Evolutionary conservation across 495 filamentous ascomycete species (phyloP).

Genomic region (Patellaria atrata): DNA sequence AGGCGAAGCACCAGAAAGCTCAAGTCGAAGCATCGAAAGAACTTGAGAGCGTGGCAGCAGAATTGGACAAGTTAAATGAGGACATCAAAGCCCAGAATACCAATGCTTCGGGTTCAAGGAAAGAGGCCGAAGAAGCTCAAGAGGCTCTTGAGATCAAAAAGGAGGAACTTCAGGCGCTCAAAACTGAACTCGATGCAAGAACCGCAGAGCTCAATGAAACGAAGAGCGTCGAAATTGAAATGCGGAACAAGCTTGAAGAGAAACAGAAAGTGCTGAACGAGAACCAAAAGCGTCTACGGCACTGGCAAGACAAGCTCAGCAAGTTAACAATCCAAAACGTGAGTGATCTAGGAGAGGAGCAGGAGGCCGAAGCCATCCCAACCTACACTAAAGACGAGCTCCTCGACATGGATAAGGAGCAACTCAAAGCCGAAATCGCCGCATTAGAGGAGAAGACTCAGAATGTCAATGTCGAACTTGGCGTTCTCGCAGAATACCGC

Average conservation of each 20-base stretch:
- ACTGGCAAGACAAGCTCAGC: constrained; percentile 79
- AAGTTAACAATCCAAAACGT: constrained; percentile 70
- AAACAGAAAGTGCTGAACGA: constrained; percentile 79
- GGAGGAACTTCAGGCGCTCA: constrained; percentile 61
- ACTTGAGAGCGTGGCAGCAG: constrained; percentile 50
- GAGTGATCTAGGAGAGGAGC: constrained; percentile 31
- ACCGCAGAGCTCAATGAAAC: constrained; percentile 78
- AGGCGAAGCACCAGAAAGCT: constrained; percentile 72
- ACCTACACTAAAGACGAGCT: constrained; percentile 83
- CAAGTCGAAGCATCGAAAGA: constrained; percentile 60
- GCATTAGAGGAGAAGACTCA: constrained; percentile 85
- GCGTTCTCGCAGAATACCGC: constrained; percentile 85
- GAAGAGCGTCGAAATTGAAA: constrained; percentile 85
- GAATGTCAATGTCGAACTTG: constrained; percentile 75
- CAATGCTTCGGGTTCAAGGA: constrained; percentile 55
- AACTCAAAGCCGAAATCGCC: constrained; percentile 75
- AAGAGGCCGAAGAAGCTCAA: constrained; percentile 74
- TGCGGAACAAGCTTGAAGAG: constrained; percentile 94
- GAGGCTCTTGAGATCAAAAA: constrained; percentile 67
- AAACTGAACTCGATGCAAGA: constrained; percentile 75
- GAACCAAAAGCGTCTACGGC: constrained; percentile 66
- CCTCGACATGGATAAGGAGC: constrained; percentile 78
- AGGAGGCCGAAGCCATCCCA: constrained; percentile 46
- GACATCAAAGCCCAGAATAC: constrained; percentile 63
- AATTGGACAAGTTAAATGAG: constrained; percentile 58